phyloP scores from a whole-genome alignment of 2,329 filamentous ascomycete genomes.

The Pseudocercospora vitis region DNA sequence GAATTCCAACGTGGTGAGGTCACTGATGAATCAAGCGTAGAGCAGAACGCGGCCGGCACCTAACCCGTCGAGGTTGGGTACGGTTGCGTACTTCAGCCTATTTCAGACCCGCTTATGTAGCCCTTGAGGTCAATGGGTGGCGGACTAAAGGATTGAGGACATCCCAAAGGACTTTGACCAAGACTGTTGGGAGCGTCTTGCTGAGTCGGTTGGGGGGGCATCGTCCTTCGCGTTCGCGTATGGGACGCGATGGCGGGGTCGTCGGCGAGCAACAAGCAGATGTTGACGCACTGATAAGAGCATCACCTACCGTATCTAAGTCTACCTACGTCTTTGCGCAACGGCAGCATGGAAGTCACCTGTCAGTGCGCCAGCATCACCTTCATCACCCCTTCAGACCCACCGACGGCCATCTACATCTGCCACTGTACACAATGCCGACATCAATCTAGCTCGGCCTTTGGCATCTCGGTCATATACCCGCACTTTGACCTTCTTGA shows the following conservation, averaged over 20 bases:
- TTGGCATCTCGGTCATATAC: background rate
- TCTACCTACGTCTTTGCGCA: background rate
- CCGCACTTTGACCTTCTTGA: background rate
- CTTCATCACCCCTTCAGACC: background rate
- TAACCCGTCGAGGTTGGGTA: background rate
- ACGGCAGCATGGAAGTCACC: background rate
- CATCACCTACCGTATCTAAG: background rate
- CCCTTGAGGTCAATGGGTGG: constrained; percentile 31
- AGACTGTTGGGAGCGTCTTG: background rate
- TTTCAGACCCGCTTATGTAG: constrained; percentile 37
- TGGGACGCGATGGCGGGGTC: too few relatives aligned
- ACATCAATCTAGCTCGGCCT: background rate
- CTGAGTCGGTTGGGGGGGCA: too few relatives aligned
- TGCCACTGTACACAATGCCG: background rate
- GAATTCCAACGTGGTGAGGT: constrained; percentile 33
- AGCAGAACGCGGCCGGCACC: constrained; percentile 6
- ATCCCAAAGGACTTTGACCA: constrained; percentile 19
- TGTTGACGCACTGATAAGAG: too few relatives aligned
- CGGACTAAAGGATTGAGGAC: constrained; percentile 39
- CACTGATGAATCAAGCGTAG: constrained; percentile 28
- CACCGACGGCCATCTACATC: background rate
- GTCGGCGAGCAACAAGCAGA: too few relatives aligned
- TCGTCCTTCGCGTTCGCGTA: too few relatives aligned
- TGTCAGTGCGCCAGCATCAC: background rate
- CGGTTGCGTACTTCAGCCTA: constrained; percentile 22